These are phyloP conservation scores for Lachancea kluyveri DNA, from an alignment of 805 yeast genomes.

Conservation along the genomic window DNA sequence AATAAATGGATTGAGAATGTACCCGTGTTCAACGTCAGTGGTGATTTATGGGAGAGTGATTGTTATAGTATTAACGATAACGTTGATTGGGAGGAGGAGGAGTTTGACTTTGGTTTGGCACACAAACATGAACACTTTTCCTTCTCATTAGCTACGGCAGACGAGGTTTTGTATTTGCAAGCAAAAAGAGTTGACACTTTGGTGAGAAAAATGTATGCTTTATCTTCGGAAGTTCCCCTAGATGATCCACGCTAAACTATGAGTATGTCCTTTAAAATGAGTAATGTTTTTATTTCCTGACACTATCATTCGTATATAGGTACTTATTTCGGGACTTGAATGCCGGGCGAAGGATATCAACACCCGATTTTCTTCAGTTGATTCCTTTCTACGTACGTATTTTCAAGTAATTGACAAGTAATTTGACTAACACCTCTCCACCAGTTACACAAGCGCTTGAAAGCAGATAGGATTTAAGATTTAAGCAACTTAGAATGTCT, in stretches of 20 bases:
- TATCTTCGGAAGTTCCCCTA: conserved; percentile 6
- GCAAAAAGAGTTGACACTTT: conserved; percentile 21
- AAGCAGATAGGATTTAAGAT: too few species aligned
- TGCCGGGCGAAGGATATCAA: background rate
- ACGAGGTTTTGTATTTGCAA: conserved; percentile 22
- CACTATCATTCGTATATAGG: background rate
- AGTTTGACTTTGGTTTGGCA: conserved; percentile 19
- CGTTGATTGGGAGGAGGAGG: conserved; percentile 30
- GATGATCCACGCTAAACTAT: too few species aligned
- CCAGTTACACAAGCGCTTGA: too few species aligned
- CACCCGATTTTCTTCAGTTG: background rate
- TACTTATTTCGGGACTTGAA: background rate
- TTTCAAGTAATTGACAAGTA: too few species aligned
- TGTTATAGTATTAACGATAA: conserved; percentile 21
- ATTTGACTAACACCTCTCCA: too few species aligned
- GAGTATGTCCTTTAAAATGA: too few species aligned
- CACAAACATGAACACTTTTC: conserved; percentile 1
- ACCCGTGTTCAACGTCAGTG: conserved; percentile 36
- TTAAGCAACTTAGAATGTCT: too few species aligned
- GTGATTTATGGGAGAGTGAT: conserved; percentile 15
- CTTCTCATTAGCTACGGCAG: conserved; percentile 11
- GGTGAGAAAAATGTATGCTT: conserved; percentile 17
- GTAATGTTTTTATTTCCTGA: too few species aligned
- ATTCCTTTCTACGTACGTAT: too few species aligned
- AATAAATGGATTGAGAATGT: conserved; percentile 54